Conservation (phyloP, 805 yeast genomes). For the Ogataea glucozyma region DNA sequence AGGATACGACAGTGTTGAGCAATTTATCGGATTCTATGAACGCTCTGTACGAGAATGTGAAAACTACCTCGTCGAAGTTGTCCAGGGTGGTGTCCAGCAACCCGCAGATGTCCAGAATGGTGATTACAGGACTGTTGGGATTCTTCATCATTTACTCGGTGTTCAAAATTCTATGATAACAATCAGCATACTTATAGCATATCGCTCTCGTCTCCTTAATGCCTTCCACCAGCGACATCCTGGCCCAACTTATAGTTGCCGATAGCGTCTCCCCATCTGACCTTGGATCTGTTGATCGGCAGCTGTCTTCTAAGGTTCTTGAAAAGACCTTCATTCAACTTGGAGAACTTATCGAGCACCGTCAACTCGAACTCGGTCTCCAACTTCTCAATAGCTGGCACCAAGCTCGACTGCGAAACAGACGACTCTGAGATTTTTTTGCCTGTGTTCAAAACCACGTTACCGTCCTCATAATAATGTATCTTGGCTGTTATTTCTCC, state of each 20-base stretch:
- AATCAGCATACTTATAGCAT: background rate
- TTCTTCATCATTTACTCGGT: slow-evolving; percentile 61
- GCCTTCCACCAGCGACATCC: slow-evolving; percentile 58
- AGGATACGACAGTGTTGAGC: slow-evolving; percentile 45
- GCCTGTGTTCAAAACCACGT: slow-evolving; percentile 69
- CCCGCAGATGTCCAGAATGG: slow-evolving; percentile 59
- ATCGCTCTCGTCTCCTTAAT: slow-evolving; percentile 13
- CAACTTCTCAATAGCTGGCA: slow-evolving; percentile 49
- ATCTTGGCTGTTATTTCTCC: slow-evolving; percentile 71
- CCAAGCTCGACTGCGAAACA: slow-evolving; percentile 27
- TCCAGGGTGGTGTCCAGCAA: slow-evolving; percentile 59
- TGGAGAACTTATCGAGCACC: slow-evolving; percentile 62
- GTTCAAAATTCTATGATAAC: slow-evolving; percentile 42
- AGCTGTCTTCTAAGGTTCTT: slow-evolving; percentile 85
- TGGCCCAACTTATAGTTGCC: slow-evolving; percentile 87
- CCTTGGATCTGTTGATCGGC: slow-evolving; percentile 88
- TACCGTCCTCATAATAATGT: slow-evolving; percentile 96
- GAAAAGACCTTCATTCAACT: slow-evolving; percentile 77
- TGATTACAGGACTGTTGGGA: slow-evolving; percentile 52
- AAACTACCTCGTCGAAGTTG: slow-evolving; percentile 51
- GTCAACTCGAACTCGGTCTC: slow-evolving; percentile 63
- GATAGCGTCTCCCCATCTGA: slow-evolving; percentile 94
- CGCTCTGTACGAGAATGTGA: slow-evolving; percentile 48
- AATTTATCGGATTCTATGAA: slow-evolving; percentile 53
- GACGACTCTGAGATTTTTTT: slow-evolving; percentile 36